phyloP scores from a whole-genome alignment of 2,329 filamentous ascomycete genomes.

The Calonectria leucothoes region DNA sequence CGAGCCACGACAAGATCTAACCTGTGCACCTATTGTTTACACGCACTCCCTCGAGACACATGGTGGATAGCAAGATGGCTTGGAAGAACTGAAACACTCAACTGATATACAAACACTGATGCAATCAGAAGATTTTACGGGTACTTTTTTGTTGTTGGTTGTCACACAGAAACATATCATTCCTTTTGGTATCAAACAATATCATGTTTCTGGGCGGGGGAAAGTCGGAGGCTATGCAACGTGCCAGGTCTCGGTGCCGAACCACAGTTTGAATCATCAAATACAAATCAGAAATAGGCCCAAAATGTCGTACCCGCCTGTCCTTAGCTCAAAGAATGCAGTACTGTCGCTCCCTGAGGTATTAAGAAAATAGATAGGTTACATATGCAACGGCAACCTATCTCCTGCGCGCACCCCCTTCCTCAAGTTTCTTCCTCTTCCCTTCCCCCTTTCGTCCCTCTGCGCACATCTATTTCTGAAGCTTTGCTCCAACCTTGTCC shows the following conservation, averaged over 20 bases:
- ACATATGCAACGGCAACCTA: slow-evolving; percentile 1
- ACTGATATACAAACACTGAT: neutral
- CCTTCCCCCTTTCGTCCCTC: neutral
- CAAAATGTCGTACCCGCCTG: neutral
- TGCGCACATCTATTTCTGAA: slow-evolving; percentile 25
- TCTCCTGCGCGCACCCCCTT: neutral
- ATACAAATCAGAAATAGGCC: slow-evolving; percentile 4
- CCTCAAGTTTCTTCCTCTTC: neutral
- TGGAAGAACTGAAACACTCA: neutral
- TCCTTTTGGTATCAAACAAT: neutral
- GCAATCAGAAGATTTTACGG: neutral
- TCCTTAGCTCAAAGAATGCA: neutral
- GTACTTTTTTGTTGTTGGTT: neutral
- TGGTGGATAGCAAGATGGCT: neutral
- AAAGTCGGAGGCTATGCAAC: neutral
- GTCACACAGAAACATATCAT: neutral
- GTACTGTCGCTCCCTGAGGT: neutral
- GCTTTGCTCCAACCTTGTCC: slow-evolving; percentile 57
- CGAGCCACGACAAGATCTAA: neutral
- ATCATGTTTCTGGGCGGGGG: neutral
- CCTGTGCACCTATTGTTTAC: neutral
- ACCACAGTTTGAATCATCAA: neutral
- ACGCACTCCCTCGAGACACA: neutral
- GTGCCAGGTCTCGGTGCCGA: neutral
- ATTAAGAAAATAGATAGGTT: neutral